Conservation (phyloP, 2,329 filamentous ascomycete species). For the Ophiostoma angusticollis region DNA sequence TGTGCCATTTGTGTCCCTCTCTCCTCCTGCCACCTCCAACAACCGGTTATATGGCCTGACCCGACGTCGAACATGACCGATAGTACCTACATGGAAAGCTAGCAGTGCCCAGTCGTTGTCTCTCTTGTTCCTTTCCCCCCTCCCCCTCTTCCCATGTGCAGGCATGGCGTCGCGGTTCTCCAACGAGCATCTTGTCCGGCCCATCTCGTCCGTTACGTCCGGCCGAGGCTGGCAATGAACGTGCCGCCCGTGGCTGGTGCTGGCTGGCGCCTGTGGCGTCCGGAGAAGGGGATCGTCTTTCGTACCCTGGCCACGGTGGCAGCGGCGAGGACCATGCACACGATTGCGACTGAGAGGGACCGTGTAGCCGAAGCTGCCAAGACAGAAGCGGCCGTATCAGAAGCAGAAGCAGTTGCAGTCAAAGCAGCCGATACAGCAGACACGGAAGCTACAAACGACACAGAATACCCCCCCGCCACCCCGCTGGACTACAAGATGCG, state of each 20-base stretch:
- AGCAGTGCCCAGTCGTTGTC: too few species aligned
- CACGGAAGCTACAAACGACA: background rate
- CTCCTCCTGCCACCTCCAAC: background rate
- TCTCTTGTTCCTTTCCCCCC: background rate
- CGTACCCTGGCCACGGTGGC: background rate
- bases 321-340: slow-evolving; percentile 3
- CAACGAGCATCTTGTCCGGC: slow-evolving; percentile 3
- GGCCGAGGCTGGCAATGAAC: background rate
- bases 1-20: background rate
- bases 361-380: too few species aligned
- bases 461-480: slow-evolving; percentile 22
- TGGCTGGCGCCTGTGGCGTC: slow-evolving; percentile 23
- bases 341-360: too few species aligned
- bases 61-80: too few species aligned
- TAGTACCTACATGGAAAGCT: too few species aligned
- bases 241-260: background rate
- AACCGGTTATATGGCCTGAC: too few species aligned
- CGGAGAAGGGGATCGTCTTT: slow-evolving; percentile 27
- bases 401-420: background rate
- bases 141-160: slow-evolving; percentile 5
- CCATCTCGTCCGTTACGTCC: background rate
- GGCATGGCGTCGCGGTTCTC: slow-evolving; percentile 3
- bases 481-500: slow-evolving; percentile 34
- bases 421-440: background rate
- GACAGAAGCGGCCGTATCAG: background rate